Evolutionary conservation across 2,329 filamentous ascomycete genomes (phyloP), one percentile per base, ranked within the genome.

Genomic region (Diplocarpon rosae): DNA sequence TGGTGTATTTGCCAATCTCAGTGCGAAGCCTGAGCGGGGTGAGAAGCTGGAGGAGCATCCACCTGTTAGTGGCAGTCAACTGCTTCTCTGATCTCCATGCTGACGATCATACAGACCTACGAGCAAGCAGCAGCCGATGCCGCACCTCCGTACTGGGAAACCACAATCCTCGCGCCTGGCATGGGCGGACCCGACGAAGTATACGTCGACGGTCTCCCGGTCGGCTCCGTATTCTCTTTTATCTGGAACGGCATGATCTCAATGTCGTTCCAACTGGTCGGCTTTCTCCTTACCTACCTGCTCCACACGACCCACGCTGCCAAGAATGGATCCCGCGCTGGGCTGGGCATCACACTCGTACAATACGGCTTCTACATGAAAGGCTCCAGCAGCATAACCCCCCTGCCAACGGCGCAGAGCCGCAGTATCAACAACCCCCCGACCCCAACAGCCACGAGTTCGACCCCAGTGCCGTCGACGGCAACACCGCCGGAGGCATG

Each of bases 291-390:
- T 58, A 96, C 92, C 24, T 98, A 98, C 64, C 85, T 98, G 46
- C 76, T 98, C 2, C 92, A 98, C 72, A 96, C 92, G 27, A 95
- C 90, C 7, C 92, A 98, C 65, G 92, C 92, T 4, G 92, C 92
- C 57, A 98, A 98, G 69, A 95, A 98, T 62, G 92, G 92, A 39
- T 95, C 89, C 37, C 84, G 87, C 59, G 89, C 90, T 41, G 92
- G 92, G 43, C 80, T 98, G 40, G 92, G 92, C 49, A 86, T 98
- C 56, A 95, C 89, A 0, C 75, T 98, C 10, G 88, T 98, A 38
- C 90, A 96, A 63, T 96, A 93, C 60, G 92, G 92, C 28, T 96
- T 98, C 65, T 88, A 87, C 56, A 93, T 96, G 85, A 92, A 88
- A 62, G 76, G 76, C 37, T 68, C 71, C 27, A 66, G 64, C 43